Conservation (phyloP, 2,329 filamentous ascomycete genomes). For the Ploettnerulaceae sp. region DNA sequence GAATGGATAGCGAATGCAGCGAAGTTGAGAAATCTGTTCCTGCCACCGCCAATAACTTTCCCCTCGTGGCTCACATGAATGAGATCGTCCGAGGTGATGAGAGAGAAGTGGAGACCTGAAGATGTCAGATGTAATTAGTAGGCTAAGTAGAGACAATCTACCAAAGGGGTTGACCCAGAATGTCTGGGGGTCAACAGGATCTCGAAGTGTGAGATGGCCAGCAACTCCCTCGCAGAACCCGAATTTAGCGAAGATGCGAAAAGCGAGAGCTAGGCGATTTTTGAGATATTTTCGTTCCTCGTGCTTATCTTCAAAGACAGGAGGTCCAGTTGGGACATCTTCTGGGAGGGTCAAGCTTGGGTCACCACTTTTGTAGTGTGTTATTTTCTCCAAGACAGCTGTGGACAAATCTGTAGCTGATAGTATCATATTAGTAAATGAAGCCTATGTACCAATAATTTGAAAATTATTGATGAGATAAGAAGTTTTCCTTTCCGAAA, state of each 20-base stretch:
- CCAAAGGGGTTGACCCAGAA: slow-evolving; percentile 26
- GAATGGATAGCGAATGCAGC: slow-evolving; percentile 53
- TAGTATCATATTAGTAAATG: not conserved
- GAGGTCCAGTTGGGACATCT: slow-evolving; percentile 39
- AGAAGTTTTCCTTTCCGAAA: too few relatives aligned
- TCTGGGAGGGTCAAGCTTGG: slow-evolving; percentile 12
- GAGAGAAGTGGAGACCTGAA: slow-evolving; percentile 35
- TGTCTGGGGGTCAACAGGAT: slow-evolving; percentile 18
- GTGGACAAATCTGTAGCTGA: not conserved
- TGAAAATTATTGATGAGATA: too few relatives aligned
- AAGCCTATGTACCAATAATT: too few relatives aligned
- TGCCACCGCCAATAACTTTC: slow-evolving; percentile 58
- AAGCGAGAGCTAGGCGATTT: slow-evolving; percentile 41
- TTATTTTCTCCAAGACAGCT: not conserved
- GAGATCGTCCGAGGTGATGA: slow-evolving; percentile 50
- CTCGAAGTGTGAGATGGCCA: slow-evolving; percentile 34
- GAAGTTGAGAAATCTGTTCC: slow-evolving; percentile 22
- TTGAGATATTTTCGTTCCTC: slow-evolving; percentile 30
- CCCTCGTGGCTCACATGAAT: slow-evolving; percentile 58
- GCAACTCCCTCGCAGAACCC: slow-evolving; percentile 40
- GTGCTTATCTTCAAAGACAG: slow-evolving; percentile 34
- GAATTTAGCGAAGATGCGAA: slow-evolving; percentile 41
- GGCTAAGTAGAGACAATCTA: slow-evolving; percentile 48
- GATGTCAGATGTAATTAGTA: not conserved
- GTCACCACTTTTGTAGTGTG: slow-evolving; percentile 10